Conservation (phyloP, 2,329 filamentous ascomycete genomes). For the Alternaria gaisen region DNA sequence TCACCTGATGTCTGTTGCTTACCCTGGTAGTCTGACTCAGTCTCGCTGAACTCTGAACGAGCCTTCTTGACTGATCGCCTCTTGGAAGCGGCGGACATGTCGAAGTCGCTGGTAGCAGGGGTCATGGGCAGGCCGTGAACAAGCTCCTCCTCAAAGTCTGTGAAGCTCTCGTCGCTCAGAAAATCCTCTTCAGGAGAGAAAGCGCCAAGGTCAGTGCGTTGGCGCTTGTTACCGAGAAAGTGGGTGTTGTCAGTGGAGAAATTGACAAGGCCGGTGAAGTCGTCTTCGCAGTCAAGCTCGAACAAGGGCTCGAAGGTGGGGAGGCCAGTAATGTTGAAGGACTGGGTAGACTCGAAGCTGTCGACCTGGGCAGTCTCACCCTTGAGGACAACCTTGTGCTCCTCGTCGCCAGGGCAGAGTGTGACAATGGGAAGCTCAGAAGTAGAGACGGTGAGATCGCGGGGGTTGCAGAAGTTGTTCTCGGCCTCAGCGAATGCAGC, state of each 20-base stretch:
- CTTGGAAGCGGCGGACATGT: constrained; percentile 37
- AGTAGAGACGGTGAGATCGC: constrained; percentile 79
- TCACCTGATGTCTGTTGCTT: constrained; percentile 46
- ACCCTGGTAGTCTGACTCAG: constrained; percentile 49
- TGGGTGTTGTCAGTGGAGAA: constrained; percentile 69
- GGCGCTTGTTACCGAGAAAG: constrained; percentile 72
- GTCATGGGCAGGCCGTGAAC: constrained; percentile 68
- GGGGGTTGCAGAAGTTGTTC: constrained; percentile 89
- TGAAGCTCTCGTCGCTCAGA: constrained; percentile 78
- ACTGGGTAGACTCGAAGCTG: constrained; percentile 46
- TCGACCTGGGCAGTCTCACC: constrained; percentile 52
- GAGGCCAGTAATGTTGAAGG: constrained; percentile 63
- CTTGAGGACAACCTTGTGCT: constrained; percentile 63
- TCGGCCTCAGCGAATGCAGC: constrained; percentile 74
- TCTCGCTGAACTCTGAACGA: constrained; percentile 43
- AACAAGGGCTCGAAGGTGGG: constrained; percentile 85
- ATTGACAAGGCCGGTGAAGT: constrained; percentile 79
- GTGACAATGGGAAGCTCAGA: constrained; percentile 72
- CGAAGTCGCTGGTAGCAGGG: constrained; percentile 64
- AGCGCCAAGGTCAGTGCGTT: constrained; percentile 74
- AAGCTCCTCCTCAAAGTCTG: constrained; percentile 76
- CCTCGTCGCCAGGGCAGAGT: constrained; percentile 70
- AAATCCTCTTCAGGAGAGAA: constrained; percentile 75
- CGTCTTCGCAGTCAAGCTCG: constrained; percentile 90
- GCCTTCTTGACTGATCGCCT: constrained; percentile 43